These are phyloP conservation scores for Saccharomyces mikatae DNA, from an alignment of 805 yeast genomes.

Conservation along the genomic window DNA sequence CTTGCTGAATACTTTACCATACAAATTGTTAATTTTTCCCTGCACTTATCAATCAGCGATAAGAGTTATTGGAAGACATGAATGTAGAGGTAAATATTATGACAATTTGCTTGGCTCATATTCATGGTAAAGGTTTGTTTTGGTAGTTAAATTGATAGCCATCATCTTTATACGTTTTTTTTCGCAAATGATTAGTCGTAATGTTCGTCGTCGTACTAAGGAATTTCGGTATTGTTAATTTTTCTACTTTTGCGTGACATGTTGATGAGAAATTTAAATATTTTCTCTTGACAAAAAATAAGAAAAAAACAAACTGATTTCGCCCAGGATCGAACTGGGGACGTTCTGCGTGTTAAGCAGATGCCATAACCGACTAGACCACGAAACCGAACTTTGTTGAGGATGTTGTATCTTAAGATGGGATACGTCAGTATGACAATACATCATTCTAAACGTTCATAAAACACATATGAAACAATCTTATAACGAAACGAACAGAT, in stretches of 20 bases:
- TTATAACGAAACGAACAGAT: too few species aligned
- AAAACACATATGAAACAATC: too few species aligned
- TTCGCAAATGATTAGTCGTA: too few species aligned
- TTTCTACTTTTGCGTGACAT: neutral
- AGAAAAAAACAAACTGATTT: slow-evolving; percentile 54
- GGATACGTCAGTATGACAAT: too few species aligned
- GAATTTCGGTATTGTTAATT: neutral
- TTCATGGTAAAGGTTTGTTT: neutral
- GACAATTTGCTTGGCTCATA: neutral
- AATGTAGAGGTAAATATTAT: neutral
- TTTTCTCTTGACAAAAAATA: neutral
- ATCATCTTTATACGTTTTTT: neutral
- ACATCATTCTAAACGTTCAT: too few species aligned
- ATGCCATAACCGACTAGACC: slow-evolving; percentile 99
- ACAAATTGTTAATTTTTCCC: neutral
- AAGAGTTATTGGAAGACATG: neutral
- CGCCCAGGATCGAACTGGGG: slow-evolving; percentile 99
- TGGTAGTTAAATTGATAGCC: neutral
- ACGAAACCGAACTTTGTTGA: slow-evolving; percentile 63
- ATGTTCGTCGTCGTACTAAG: too few species aligned
- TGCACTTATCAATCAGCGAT: neutral
- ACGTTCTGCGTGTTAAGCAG: slow-evolving; percentile 99
- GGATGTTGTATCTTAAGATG: too few species aligned
- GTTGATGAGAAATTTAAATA: neutral
- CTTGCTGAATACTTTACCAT: neutral